Evolutionary conservation across 192 early-diverging fungal genomes (phyloP).

Genomic region (Entrophospora sp.): DNA sequence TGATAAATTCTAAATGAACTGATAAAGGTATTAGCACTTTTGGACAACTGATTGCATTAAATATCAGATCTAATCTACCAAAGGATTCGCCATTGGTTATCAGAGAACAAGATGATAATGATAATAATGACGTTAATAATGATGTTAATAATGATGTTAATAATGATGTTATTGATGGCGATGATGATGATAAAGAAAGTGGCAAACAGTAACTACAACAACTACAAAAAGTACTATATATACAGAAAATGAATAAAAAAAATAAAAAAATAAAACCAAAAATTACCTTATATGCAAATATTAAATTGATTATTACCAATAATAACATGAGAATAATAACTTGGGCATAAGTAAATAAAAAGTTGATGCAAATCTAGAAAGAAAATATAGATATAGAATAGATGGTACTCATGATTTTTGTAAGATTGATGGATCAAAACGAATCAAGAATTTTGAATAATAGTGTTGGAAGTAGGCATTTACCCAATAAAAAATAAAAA

Average conservation of each 20-base stretch:
- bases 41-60: constrained; percentile 75
- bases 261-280: constrained; percentile 33
- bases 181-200: too few relatives aligned
- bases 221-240: too few relatives aligned
- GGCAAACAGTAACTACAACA: too few relatives aligned
- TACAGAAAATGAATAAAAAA: too few relatives aligned
- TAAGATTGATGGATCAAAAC: constrained; percentile 81
- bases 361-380: constrained; percentile 73
- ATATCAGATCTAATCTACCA: constrained; percentile 56
- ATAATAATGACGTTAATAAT: not conserved
- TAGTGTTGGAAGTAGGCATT: constrained; percentile 36
- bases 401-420: constrained; percentile 91
- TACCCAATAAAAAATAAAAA: not conserved
- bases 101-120: constrained; percentile 21
- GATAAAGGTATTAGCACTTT: constrained; percentile 85
- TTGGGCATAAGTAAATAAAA: constrained; percentile 75
- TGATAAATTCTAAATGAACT: constrained; percentile 63
- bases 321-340: constrained; percentile 78
- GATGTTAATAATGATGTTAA: constrained; percentile 11
- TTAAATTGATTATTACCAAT: constrained; percentile 78
- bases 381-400: constrained; percentile 55
- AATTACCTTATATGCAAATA: constrained; percentile 74
- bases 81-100: constrained; percentile 35
- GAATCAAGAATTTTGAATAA: constrained; percentile 71
- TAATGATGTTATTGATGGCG: constrained; percentile 18